Conservation (phyloP, 192 early-diverging fungal genomes). For the Backusella morwellensis region DNA sequence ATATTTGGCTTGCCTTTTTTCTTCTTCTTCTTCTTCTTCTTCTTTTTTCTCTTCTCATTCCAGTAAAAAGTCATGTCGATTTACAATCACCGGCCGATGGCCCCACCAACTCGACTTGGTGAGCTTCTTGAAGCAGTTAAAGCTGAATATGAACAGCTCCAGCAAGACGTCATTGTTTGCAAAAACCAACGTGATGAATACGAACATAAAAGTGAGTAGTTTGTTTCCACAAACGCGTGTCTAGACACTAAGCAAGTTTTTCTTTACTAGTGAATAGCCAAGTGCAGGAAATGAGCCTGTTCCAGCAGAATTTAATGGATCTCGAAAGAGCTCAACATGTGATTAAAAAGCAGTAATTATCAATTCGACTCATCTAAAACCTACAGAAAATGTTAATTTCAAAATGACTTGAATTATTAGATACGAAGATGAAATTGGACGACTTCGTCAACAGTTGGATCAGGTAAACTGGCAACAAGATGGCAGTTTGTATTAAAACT, state of each 20-base stretch:
- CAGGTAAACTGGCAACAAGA: slow-evolving; percentile 26
- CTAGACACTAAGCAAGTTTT: slow-evolving; percentile 1
- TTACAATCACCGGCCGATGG: slow-evolving; percentile 81
- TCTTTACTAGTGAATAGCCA: slow-evolving; percentile 61
- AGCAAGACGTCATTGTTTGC: slow-evolving; percentile 69
- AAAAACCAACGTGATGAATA: slow-evolving; percentile 82
- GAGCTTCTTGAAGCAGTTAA: slow-evolving; percentile 83
- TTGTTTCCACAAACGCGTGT: neutral
- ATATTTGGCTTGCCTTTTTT: neutral
- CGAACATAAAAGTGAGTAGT: slow-evolving; percentile 77
- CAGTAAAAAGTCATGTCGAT: slow-evolving; percentile 21
- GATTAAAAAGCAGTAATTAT: slow-evolving; percentile 72
- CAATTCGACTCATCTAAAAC: neutral
- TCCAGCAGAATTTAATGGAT: slow-evolving; percentile 76
- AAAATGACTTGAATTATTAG: slow-evolving; percentile 25
- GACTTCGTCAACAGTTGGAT: slow-evolving; percentile 83
- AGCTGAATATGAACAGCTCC: slow-evolving; percentile 73
- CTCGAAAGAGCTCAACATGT: slow-evolving; percentile 78
- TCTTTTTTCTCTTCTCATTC: neutral
- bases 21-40: neutral
- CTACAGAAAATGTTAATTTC: neutral
- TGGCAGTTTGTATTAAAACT: neutral
- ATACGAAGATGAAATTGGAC: slow-evolving; percentile 81
- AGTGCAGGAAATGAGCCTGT: slow-evolving; percentile 73
- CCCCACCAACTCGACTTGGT: slow-evolving; percentile 58